A percentile compares a stretch with the other conserved stretches of the same genome.
These are phyloP conservation scores for Parasarocladium wereldwijsianum DNA, from an alignment of 2,329 filamentous ascomycete genomes.

Conservation along the genomic window DNA sequence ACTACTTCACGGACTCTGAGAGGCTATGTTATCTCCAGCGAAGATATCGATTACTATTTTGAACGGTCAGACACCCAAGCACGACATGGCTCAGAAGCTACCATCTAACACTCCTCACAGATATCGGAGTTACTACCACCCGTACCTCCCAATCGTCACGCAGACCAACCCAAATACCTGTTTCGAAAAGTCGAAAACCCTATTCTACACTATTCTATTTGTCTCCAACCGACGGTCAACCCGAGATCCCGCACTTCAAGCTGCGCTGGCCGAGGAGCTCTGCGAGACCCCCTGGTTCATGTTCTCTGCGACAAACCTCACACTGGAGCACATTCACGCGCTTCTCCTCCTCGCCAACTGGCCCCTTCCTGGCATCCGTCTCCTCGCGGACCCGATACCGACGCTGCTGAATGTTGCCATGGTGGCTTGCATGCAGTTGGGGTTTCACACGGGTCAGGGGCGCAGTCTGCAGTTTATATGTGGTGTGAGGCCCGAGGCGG, in stretches of 20 bases:
- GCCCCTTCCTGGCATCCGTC: conserved; percentile 34
- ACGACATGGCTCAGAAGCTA: neutral
- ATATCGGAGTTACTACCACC: conserved; percentile 37
- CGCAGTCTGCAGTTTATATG: conserved; percentile 31
- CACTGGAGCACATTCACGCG: conserved; percentile 34
- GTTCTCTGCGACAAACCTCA: conserved; percentile 25
- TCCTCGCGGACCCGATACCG: conserved; percentile 34
- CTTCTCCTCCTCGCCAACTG: conserved; percentile 35
- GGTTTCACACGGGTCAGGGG: conserved; percentile 38
- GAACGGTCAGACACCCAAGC: conserved; percentile 33
- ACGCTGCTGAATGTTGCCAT: conserved; percentile 30
- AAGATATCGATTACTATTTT: conserved; percentile 42
- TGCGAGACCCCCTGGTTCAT: conserved; percentile 29
- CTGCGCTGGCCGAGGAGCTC: conserved; percentile 31
- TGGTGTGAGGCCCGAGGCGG: conserved; percentile 25
- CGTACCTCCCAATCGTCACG: conserved; percentile 35
- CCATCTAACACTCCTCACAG: conserved; percentile 13
- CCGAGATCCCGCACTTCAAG: conserved; percentile 24
- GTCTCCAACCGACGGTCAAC: conserved; percentile 34
- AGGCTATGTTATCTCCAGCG: conserved; percentile 31
- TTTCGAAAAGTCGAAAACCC: conserved; percentile 29
- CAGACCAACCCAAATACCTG: conserved; percentile 33
- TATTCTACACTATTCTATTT: conserved; percentile 41
- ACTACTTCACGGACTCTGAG: conserved; percentile 28
- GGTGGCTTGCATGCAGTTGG: conserved; percentile 32